These are phyloP conservation scores for Onygenales sp. DNA, from an alignment of 2,329 filamentous ascomycete genomes.

Conservation along the genomic window DNA sequence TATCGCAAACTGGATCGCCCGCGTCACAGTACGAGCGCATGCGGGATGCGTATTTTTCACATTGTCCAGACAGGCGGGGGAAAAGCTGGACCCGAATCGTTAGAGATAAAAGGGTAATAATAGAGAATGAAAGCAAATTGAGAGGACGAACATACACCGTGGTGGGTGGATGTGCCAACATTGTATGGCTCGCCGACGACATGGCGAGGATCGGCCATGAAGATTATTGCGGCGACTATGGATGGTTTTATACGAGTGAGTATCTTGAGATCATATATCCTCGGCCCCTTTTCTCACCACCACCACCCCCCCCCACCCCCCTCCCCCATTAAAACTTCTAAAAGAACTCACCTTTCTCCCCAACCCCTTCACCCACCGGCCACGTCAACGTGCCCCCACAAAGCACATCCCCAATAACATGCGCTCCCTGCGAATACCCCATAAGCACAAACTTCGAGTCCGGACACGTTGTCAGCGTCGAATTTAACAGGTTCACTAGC, in stretches of 20 bases:
- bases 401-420: constrained; percentile 21
- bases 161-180: constrained; percentile 10
- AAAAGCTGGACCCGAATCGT: background rate
- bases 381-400: constrained; percentile 16
- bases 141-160: constrained; percentile 8
- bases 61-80: constrained; percentile 1
- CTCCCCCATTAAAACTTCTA: background rate
- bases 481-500: constrained; percentile 12
- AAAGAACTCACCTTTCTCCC: constrained; percentile 10
- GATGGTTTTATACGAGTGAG: background rate
- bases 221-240: constrained; percentile 11
- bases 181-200: constrained; percentile 12
- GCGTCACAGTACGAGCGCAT: constrained; percentile 4
- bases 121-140: background rate
- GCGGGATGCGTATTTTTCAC: background rate
- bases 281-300: background rate
- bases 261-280: background rate
- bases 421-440: constrained; percentile 24
- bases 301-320: too few relatives aligned
- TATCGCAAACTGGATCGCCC: constrained; percentile 1
- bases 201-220: constrained; percentile 18
- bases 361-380: constrained; percentile 7
- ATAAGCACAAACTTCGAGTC: constrained; percentile 19
- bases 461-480: constrained; percentile 14
- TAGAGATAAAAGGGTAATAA: background rate